phyloP scores from a whole-genome alignment of 2,329 filamentous ascomycete genomes.

The Alternaria dauci region DNA sequence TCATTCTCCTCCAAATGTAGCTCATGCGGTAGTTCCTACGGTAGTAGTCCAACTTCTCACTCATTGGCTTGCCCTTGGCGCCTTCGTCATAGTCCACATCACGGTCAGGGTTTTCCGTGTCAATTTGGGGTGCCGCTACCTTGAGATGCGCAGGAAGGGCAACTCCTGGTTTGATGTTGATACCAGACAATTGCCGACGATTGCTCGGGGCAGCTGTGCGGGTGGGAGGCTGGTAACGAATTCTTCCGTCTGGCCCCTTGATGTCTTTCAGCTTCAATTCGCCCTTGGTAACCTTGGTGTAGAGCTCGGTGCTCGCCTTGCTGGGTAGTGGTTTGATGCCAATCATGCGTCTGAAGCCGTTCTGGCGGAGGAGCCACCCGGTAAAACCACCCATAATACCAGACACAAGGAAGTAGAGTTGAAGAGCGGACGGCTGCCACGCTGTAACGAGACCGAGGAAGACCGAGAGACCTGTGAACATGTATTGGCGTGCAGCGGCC shows the following conservation, averaged over 20 bases:
- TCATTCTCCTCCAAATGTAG: slow-evolving; percentile 29
- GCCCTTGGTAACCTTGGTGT: slow-evolving; percentile 36
- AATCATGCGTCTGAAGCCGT: slow-evolving; percentile 49
- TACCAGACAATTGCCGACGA: slow-evolving; percentile 27
- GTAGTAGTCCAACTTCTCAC: slow-evolving; percentile 38
- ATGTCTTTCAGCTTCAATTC: slow-evolving; percentile 36
- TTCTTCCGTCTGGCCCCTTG: slow-evolving; percentile 34
- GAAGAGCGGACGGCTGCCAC: slow-evolving; percentile 65
- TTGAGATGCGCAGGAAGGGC: slow-evolving; percentile 37
- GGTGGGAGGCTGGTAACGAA: slow-evolving; percentile 41
- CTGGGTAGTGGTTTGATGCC: slow-evolving; percentile 44
- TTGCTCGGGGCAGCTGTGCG: slow-evolving; percentile 13
- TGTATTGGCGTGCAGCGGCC: slow-evolving; percentile 46
- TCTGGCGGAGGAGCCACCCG: slow-evolving; percentile 49
- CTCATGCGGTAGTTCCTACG: slow-evolving; percentile 36
- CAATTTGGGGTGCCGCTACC: slow-evolving; percentile 21
- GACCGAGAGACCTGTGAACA: slow-evolving; percentile 61
- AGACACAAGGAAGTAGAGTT: slow-evolving; percentile 68
- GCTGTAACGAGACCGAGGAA: slow-evolving; percentile 63
- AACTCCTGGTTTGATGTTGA: slow-evolving; percentile 38
- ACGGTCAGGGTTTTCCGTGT: slow-evolving; percentile 26
- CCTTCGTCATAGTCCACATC: slow-evolving; percentile 36
- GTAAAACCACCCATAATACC: slow-evolving; percentile 53
- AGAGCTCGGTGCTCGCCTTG: slow-evolving; percentile 36
- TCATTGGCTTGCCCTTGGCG: slow-evolving; percentile 25